These are phyloP conservation scores for Pythium angustatum DNA, from an alignment of 352 stramenopile species.

Conservation along the genomic window DNA sequence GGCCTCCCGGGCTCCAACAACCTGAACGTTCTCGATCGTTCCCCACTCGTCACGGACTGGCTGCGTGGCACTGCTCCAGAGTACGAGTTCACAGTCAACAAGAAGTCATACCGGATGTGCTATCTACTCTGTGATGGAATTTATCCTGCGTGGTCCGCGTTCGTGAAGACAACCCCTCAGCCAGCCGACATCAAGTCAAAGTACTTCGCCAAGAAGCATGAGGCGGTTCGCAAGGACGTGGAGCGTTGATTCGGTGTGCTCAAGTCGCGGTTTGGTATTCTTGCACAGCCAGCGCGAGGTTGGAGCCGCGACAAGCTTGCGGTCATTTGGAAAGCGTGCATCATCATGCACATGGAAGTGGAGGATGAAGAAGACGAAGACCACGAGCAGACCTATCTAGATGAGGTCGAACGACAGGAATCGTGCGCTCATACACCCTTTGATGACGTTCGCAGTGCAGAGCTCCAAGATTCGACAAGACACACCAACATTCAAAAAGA, in stretches of 20 bases:
- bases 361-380: conserved; percentile 5
- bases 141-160: conserved; percentile 25
- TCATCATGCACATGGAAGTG: conserved; percentile 31
- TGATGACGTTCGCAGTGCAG: neutral
- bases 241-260: conserved; percentile 36
- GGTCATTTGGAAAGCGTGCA: conserved; percentile 10
- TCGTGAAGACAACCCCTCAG: conserved; percentile 31
- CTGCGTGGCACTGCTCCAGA: conserved; percentile 11
- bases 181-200: conserved; percentile 7
- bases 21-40: conserved; percentile 35
- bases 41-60: conserved; percentile 23
- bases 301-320: neutral
- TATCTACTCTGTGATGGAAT: conserved; percentile 37
- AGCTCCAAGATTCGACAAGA: neutral
- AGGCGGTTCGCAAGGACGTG: conserved; percentile 32
- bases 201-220: conserved; percentile 24
- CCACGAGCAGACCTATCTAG: neutral
- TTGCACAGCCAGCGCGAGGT: neutral
- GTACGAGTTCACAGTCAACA: conserved; percentile 16
- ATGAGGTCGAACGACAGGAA: neutral
- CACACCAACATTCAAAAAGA: neutral
- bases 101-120: conserved; percentile 8
- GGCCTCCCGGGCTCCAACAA: conserved; percentile 33
- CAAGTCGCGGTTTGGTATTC: conserved; percentile 2
- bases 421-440: neutral